phyloP scores from a whole-genome alignment of 139 green algal species.

The Coelastrella sp. region DNA sequence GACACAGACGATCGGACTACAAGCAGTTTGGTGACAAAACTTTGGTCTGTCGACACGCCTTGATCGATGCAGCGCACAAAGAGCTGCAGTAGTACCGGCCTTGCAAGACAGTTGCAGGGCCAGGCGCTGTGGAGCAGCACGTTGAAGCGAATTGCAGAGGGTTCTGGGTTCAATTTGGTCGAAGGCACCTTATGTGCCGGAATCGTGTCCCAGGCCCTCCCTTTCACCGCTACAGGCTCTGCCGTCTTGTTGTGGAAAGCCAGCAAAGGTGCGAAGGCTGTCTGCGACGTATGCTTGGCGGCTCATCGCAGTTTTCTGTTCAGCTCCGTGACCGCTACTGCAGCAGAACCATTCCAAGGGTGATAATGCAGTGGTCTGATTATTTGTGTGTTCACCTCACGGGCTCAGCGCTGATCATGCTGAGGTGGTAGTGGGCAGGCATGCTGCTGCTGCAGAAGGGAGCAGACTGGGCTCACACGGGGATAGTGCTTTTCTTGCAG shows the following conservation, averaged over 20 bases:
- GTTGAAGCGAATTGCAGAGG: background rate
- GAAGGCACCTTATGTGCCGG: background rate
- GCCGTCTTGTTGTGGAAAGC: background rate
- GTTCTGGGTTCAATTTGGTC: background rate
- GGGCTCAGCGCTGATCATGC: background rate
- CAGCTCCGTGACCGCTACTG: background rate
- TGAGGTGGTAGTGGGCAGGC: background rate
- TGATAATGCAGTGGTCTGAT: no score
- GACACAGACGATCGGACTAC: no score
- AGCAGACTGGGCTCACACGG: background rate
- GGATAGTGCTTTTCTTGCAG: slow-evolving; percentile 19
- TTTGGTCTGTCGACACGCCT: background rate
- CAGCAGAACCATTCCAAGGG: no score
- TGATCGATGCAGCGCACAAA: no score
- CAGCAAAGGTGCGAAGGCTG: slow-evolving; percentile 1
- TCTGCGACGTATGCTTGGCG: background rate
- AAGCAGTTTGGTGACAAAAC: background rate
- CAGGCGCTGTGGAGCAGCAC: background rate
- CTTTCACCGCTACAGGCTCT: background rate
- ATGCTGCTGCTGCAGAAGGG: background rate
- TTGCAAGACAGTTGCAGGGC: no score
- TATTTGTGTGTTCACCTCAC: no score
- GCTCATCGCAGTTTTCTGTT: slow-evolving; percentile 3
- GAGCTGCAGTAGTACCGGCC: no score
- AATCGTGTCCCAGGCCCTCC: background rate